Evolutionary conservation across 768 basidiomycete genomes (phyloP).

Genomic region (Crepidotus variabilis): DNA sequence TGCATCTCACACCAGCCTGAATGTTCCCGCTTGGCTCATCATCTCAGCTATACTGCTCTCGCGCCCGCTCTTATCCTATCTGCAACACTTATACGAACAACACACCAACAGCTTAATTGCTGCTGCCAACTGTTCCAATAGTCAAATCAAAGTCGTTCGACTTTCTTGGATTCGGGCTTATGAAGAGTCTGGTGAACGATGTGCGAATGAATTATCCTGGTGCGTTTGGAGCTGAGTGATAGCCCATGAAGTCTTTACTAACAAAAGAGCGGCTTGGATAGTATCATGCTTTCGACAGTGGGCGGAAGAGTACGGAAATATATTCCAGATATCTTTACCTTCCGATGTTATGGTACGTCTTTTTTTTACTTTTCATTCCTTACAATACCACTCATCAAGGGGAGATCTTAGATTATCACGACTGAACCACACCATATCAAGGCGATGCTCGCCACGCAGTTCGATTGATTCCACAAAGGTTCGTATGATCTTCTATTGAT

Average conservation of each 20-base stretch:
- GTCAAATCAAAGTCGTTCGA: background rate
- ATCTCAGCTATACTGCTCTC: background rate
- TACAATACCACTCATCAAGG: background rate
- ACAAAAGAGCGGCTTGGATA: background rate
- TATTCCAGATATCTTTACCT: background rate
- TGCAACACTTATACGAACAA: background rate
- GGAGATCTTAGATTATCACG: constrained; percentile 2
- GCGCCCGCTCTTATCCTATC: background rate
- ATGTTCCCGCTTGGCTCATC: background rate
- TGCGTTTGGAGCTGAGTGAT: too few species aligned
- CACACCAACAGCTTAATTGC: background rate
- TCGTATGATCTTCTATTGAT: background rate
- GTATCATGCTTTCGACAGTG: background rate
- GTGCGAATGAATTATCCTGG: background rate
- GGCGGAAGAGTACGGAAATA: background rate
- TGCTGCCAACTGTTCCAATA: background rate
- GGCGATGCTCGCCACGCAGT: background rate
- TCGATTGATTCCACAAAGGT: constrained; percentile 1
- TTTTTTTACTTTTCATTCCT: background rate
- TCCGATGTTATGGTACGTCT: background rate
- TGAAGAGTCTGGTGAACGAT: background rate
- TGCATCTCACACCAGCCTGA: background rate
- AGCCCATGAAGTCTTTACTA: background rate
- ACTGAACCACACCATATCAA: constrained; percentile 3
- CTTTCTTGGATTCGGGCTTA: background rate